phyloP scores from a whole-genome alignment of 1,284 basidiomycete species.

The Agaricales sp. region DNA sequence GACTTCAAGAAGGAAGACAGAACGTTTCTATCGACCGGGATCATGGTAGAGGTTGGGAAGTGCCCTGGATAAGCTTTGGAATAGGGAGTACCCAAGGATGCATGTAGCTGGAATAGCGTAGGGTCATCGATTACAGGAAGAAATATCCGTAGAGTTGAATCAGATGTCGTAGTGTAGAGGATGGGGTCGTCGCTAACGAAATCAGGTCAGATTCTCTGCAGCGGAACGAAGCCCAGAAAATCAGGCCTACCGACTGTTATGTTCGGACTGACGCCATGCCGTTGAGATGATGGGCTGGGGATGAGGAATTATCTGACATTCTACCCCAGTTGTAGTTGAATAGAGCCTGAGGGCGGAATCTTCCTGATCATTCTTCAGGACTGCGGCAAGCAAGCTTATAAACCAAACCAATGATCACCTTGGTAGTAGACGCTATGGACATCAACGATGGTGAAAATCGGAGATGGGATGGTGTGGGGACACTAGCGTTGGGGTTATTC shows the following conservation, averaged over 20 bases:
- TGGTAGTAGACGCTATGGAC: slow-evolving; percentile 57
- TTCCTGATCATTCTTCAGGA: slow-evolving; percentile 36
- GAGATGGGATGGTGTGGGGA: slow-evolving; percentile 36
- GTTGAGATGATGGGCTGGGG: slow-evolving; percentile 54
- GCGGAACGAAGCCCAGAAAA: slow-evolving; percentile 6
- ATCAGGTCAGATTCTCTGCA: slow-evolving; percentile 5
- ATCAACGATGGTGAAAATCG: slow-evolving; percentile 66
- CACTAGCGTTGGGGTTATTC: slow-evolving; percentile 24
- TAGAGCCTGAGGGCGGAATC: slow-evolving; percentile 53
- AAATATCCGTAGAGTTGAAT: slow-evolving; percentile 75
- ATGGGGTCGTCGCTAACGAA: slow-evolving; percentile 57
- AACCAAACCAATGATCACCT: slow-evolving; percentile 27
- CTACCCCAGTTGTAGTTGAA: slow-evolving; percentile 60
- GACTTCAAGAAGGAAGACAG: slow-evolving; percentile 37
- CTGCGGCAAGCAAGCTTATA: slow-evolving; percentile 2
- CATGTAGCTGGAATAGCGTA: slow-evolving; percentile 75
- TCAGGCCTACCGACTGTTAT: slow-evolving; percentile 50
- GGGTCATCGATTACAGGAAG: slow-evolving; percentile 83
- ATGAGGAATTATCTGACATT: slow-evolving; percentile 56
- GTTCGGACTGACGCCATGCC: slow-evolving; percentile 57
- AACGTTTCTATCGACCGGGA: slow-evolving; percentile 55
- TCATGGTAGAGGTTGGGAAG: slow-evolving; percentile 40
- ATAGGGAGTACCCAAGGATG: slow-evolving; percentile 58
- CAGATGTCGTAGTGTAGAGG: slow-evolving; percentile 67
- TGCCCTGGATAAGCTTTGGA: no score